phyloP scores from a whole-genome alignment of 495 filamentous ascomycete species.

The Evernia prunastri region DNA sequence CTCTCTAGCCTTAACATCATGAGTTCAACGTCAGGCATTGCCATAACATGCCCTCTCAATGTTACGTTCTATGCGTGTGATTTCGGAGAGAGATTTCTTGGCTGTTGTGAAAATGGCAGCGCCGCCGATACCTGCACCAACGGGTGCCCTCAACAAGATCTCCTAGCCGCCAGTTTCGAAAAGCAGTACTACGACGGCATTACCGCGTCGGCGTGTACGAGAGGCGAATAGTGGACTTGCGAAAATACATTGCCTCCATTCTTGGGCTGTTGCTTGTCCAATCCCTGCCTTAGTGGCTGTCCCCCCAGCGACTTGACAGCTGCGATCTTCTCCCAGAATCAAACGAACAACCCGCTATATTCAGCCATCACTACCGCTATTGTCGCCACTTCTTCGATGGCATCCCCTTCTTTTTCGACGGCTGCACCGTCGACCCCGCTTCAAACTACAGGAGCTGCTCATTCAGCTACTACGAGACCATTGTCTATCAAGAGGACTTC shows the following conservation, averaged over 20 bases:
- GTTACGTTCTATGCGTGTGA: conserved; percentile 1
- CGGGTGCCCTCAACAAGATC: conserved; percentile 1
- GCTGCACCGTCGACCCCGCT: not conserved
- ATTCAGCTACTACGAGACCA: not conserved
- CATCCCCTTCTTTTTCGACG: not conserved
- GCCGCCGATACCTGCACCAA: not conserved
- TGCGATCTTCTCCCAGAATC: conserved; percentile 2
- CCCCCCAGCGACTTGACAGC: not conserved
- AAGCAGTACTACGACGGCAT: not conserved
- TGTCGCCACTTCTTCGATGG: not conserved
- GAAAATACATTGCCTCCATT: not conserved
- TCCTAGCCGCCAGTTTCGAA: not conserved
- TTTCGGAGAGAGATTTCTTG: conserved; percentile 6
- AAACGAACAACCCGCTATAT: conserved; percentile 1
- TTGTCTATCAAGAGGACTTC: not conserved
- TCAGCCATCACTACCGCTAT: not conserved
- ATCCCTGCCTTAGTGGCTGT: conserved; percentile 2
- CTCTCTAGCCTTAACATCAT: not conserved
- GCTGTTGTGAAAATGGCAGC: conserved; percentile 2
- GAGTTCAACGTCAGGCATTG: not conserved
- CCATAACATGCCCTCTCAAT: not conserved
- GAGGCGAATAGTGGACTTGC: not conserved
- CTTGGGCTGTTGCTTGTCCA: conserved; percentile 2
- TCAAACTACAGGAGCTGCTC: not conserved
- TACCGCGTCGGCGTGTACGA: not conserved